A percentile compares a stretch with the other conserved stretches of the same genome.
Conservation (phyloP, 164 flowering plant species). For the Buxus sempervirens region DNA sequence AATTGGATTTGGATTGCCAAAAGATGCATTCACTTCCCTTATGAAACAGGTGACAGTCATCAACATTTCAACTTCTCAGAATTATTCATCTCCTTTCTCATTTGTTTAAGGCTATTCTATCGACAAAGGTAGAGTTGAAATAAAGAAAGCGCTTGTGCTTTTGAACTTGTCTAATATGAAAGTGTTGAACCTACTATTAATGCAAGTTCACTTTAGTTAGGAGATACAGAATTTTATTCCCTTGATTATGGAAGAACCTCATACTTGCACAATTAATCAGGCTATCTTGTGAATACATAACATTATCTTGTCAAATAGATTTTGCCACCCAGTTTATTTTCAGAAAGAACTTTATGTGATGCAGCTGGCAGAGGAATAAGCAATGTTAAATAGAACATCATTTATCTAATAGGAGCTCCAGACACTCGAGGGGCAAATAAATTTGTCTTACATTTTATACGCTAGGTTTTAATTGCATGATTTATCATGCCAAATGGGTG, state of each 20-base stretch:
- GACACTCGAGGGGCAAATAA: neutral
- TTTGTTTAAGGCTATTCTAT: neutral
- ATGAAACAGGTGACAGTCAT: slow-evolving; percentile 67
- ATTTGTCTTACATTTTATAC: too few species aligned
- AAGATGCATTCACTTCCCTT: slow-evolving; percentile 87
- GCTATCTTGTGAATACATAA: neutral
- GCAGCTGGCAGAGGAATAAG: neutral
- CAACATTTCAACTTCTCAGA: neutral
- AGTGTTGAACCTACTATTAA: too few species aligned
- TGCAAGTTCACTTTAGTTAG: too few species aligned
- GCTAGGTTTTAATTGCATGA: too few species aligned
- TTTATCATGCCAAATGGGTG: neutral
- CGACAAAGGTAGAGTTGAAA: too few species aligned
- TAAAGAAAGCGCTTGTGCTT: too few species aligned
- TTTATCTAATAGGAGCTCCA: neutral
- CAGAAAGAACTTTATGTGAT: neutral
- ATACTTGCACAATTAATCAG: neutral
- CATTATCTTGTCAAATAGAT: neutral
- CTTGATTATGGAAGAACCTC: too few species aligned
- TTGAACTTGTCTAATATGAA: too few species aligned
- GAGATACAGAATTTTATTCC: too few species aligned
- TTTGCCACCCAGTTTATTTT: too few species aligned
- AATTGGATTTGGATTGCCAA: slow-evolving; percentile 85
- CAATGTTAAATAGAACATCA: neutral
- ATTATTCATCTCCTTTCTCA: neutral